These are phyloP conservation scores for Mortierella hygrophila DNA, from an alignment of 192 early-diverging fungal genomes.

Conservation along the genomic window DNA sequence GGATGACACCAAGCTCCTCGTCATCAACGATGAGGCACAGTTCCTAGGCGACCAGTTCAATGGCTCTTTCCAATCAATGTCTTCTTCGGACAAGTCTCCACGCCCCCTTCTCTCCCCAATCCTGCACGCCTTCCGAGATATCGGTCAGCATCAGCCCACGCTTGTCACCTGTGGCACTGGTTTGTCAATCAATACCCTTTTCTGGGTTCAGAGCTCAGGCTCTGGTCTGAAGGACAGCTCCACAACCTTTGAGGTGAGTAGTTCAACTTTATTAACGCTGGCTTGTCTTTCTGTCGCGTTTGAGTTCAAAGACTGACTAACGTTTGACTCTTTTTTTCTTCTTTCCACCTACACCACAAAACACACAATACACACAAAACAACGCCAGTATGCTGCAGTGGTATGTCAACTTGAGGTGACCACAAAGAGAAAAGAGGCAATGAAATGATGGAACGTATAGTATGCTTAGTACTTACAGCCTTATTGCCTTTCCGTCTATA, in stretches of 20 bases:
- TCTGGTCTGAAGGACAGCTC: constrained; percentile 6
- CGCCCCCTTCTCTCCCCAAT: constrained; percentile 11
- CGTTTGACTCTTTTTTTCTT: background rate
- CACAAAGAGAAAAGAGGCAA: too few relatives aligned
- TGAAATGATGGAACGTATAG: too few relatives aligned
- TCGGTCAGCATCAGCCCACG: constrained; percentile 25
- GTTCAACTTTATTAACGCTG: constrained; percentile 15
- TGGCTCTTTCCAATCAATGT: constrained; percentile 28
- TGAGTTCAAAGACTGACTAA: background rate
- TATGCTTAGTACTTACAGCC: too few relatives aligned
- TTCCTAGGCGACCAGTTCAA: constrained; percentile 40
- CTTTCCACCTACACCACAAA: constrained; percentile 10
- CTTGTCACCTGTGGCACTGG: background rate
- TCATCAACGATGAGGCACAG: constrained; percentile 32
- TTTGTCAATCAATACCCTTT: constrained; percentile 1
- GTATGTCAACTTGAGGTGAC: background rate
- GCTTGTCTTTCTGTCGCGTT: background rate
- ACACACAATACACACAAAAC: constrained; percentile 5
- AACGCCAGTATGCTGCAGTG: background rate
- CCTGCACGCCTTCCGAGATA: constrained; percentile 24
- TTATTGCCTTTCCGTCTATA: background rate
- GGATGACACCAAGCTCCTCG: constrained; percentile 15
- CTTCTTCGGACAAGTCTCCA: constrained; percentile 20
- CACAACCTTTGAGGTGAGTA: background rate
- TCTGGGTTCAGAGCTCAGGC: constrained; percentile 7